Percentiles rank a stretch among this genome's conserved stretches.
Conservation (phyloP, 1,284 basidiomycete species). For the Ceratobasidium sp. region DNA sequence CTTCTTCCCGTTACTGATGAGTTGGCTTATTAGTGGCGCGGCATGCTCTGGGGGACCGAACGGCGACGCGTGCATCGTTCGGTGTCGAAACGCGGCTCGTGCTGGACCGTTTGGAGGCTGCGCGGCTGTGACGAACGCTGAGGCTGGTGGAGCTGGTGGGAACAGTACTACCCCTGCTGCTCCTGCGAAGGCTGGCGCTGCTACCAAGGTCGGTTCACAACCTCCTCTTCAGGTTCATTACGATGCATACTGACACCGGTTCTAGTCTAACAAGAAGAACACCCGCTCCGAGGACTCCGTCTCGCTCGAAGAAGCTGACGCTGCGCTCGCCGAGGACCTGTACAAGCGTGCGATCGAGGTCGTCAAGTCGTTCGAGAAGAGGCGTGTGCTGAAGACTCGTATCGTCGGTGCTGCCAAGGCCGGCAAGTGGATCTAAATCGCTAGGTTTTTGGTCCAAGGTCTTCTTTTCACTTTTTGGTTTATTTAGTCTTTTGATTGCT, state of each 20-base stretch:
- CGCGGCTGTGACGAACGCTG: slow-evolving; percentile 50
- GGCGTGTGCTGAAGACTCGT: slow-evolving; percentile 44
- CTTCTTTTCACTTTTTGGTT: too few species aligned
- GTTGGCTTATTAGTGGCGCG: slow-evolving; percentile 42
- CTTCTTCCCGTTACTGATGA: neutral
- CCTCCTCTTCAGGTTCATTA: neutral
- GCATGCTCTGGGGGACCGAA: slow-evolving; percentile 52
- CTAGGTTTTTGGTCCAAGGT: too few species aligned
- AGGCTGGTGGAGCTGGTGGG: slow-evolving; percentile 25
- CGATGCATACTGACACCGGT: neutral
- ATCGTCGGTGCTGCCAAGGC: slow-evolving; percentile 46
- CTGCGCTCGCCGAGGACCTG: slow-evolving; percentile 31
- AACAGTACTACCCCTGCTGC: slow-evolving; percentile 8
- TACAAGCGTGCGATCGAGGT: slow-evolving; percentile 42
- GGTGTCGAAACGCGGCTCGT: slow-evolving; percentile 51
- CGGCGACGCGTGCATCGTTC: slow-evolving; percentile 53
- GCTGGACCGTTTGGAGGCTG: slow-evolving; percentile 55
- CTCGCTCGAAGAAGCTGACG: slow-evolving; percentile 29
- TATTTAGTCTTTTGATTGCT: neutral
- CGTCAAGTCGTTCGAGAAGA: slow-evolving; percentile 33
- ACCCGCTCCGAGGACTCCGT: slow-evolving; percentile 25
- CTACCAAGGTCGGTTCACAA: slow-evolving; percentile 19
- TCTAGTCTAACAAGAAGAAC: slow-evolving; percentile 32
- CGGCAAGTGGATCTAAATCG: slow-evolving; percentile 48
- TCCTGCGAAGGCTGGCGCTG: slow-evolving; percentile 16